Evolutionary conservation across 129 eudicot genomes (phyloP), one percentile per base, ranked within the genome.

Genomic region (Glebionis coronaria): DNA sequence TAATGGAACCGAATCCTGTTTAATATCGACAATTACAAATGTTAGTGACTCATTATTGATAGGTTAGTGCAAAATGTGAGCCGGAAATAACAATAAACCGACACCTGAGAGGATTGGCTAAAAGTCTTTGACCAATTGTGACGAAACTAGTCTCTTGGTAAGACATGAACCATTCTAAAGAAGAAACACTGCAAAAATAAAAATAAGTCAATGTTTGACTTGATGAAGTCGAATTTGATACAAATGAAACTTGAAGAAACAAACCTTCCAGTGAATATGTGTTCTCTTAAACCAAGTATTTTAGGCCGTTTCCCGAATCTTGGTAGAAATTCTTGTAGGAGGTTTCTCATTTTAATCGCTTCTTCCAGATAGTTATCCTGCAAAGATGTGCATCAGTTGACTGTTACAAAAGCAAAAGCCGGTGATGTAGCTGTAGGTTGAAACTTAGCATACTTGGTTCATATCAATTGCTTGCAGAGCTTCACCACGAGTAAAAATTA

Each of bases 131-230:
- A 59, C 99, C 97, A 67, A 94, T 94, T 52, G 99, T 94, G 74
- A 87, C 99, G 56, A 94, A 90, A 74, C 99, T 94, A 20, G 95
- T 83, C 74, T 94, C 99, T 49, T 94, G 99, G 80, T 94, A 89
- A 62, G 99, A 94, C 99, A 94, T 94, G 87, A 94, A 94, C 99
- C 93, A 86, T 61, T 88, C 99, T 76, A 94, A 79, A 21, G 97
- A 86, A 74, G 99, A 94, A 63, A 92, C 95, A 82, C 98, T 88
- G 82, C 82, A 78, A 55, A 20, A 62, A 35, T 1, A 63, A 59
- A 20, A 46, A 49, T 29, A 23, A 67, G 55, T 59, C 38, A 38
- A 44, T 11, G 16, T 50, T 76, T 68, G 70, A 76, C 65, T 61
- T 68, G 7, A 51, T 25, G 68, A 76, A 69, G 70, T 68, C 64